phyloP scores from a whole-genome alignment of 768 basidiomycete genomes.

The Rhizopogon vulgaris region DNA sequence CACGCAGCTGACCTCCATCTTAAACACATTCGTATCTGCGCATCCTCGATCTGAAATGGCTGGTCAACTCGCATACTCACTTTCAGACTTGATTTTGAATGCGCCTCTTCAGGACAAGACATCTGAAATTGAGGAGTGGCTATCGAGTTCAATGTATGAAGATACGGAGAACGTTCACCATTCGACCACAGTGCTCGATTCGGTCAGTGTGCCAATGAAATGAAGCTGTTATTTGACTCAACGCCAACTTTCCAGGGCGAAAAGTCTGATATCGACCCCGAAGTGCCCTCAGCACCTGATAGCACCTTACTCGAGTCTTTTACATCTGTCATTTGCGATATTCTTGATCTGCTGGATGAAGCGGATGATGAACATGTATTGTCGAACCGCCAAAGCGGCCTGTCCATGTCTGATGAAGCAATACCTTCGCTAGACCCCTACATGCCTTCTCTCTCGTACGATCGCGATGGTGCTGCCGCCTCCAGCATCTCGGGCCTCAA shows the following conservation, averaged over 20 bases:
- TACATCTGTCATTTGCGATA: neutral
- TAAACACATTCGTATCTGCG: constrained; percentile 1
- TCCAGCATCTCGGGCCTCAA: constrained; percentile 18
- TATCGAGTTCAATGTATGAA: constrained; percentile 17
- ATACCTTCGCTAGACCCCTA: neutral
- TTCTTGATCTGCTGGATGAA: neutral
- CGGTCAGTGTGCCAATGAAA: constrained; percentile 11
- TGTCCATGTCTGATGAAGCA: neutral
- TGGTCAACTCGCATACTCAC: constrained; percentile 17
- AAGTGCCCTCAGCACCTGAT: neutral
- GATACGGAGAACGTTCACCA: constrained; percentile 16
- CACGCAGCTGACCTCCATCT: constrained; percentile 25
- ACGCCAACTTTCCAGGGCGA: constrained; percentile 8
- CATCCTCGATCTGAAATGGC: constrained; percentile 13
- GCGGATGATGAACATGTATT: neutral
- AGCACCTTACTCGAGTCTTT: neutral
- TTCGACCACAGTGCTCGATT: constrained; percentile 21
- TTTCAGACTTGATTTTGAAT: constrained; percentile 11
- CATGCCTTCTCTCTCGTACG: constrained; percentile 8
- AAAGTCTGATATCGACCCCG: constrained; percentile 2
- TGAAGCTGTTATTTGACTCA: neutral
- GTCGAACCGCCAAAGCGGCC: neutral
- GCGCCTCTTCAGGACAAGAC: neutral
- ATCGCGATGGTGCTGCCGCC: constrained; percentile 15
- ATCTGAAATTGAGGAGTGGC: neutral